Evolutionary conservation across 148 eudicot genomes (phyloP).

Genomic region (Spergularia marina): DNA sequence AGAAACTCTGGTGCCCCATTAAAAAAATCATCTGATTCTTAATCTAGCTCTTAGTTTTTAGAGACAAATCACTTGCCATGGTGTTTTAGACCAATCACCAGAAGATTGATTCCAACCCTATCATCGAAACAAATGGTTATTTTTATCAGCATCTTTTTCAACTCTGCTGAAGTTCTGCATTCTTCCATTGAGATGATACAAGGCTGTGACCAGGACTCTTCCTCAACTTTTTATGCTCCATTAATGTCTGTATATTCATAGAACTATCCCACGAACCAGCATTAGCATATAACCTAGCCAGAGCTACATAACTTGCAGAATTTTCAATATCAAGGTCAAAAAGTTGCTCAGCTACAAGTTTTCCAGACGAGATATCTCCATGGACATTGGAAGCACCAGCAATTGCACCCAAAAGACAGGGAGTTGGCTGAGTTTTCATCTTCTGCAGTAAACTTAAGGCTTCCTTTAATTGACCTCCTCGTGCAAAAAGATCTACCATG

Average conservation of each 20-base stretch:
- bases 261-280: constrained; percentile 36
- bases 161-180: constrained; percentile 13
- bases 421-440: constrained; percentile 32
- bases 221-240: constrained; percentile 28
- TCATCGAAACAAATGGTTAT: neutral
- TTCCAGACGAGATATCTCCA: constrained; percentile 30
- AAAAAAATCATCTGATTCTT: neutral
- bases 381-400: constrained; percentile 38
- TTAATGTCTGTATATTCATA: constrained; percentile 16
- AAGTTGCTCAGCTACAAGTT: constrained; percentile 32
- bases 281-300: constrained; percentile 31
- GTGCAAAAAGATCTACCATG: constrained; percentile 36
- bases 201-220: constrained; percentile 37
- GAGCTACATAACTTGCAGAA: constrained; percentile 28
- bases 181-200: constrained; percentile 10
- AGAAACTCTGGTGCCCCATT: neutral
- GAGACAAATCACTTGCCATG: neutral
- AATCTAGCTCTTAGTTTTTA: neutral
- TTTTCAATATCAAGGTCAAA: constrained; percentile 19
- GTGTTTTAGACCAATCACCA: constrained; percentile 1
- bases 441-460: constrained; percentile 27
- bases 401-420: constrained; percentile 30
- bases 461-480: constrained; percentile 38
- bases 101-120: neutral
- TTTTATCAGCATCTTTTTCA: constrained; percentile 13